Base-by-base conservation (phyloP, 192 early-diverging fungal species). In the Gigaspora rosea region DNA sequence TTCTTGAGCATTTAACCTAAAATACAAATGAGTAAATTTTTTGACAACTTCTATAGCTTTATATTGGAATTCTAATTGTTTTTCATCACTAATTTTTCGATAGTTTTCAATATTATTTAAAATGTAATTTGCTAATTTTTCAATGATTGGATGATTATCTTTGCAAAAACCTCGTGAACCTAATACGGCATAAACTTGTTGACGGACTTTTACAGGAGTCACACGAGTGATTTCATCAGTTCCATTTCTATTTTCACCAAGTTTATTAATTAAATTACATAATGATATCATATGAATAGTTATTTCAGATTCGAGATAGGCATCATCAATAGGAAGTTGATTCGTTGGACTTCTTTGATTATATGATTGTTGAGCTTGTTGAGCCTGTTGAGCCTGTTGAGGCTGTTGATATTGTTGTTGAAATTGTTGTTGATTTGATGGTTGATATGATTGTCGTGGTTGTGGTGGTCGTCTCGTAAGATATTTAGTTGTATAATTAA, bases 1-100 rank as follows among this genome's bases (percentile, higher is more conserved):
- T 76, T 76, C 63, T 76, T 76, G 75, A 66, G 75, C 64, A 54
- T 76, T n/a, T 49, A 76, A 56, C 32, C 75, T 41, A 18, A 76
- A 66, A 47, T 76, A 76, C 27, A 76, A 54, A 22, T 76, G 75
- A 13, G 52, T 50, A 33, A 67, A 16, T 18, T 76, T 51, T 4
- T 16, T 49, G 8, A 76, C 50, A 12, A 76, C 16, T 35, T 36
- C 35, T 6, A 36, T 56, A 12, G 75, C 22, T 27, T 65, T n/a
- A 12, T 36, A 50, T 63, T 54, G 22, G 3, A 58, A 32, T 46
- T 32, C 22, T 5, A 46, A 2, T n/a, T 48, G n/a, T 18, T 36
- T 46, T 54, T 54, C 47, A 52, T 76, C 63, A 33, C 41, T 41
- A 33, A 76, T 52, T 22, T 16, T n/a, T 20, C 75, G 62, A 76